These are phyloP conservation scores for Triticum urartu DNA, from an alignment of 176 grass and related monocot species.

Conservation along the genomic window DNA sequence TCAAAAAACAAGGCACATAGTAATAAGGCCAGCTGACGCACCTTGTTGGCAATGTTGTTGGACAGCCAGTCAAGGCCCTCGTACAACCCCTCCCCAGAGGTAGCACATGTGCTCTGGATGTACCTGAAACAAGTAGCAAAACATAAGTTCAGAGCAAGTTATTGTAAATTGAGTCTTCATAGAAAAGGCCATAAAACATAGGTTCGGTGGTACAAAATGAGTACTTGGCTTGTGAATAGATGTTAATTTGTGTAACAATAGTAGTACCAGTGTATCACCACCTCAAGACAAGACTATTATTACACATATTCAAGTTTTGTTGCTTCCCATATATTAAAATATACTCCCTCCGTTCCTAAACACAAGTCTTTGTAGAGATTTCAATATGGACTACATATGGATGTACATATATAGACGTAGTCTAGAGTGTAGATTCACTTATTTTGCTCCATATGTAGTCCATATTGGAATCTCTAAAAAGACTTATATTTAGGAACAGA, in stretches of 20 bases:
- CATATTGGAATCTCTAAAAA: too few relatives aligned
- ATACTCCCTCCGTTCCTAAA: too few relatives aligned
- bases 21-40: background rate
- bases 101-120: slow-evolving; percentile 67
- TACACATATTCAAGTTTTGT: too few relatives aligned
- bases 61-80: slow-evolving; percentile 67
- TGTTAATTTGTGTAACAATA: background rate
- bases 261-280: background rate
- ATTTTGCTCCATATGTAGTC: too few relatives aligned
- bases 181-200: background rate
- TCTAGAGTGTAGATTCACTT: too few relatives aligned
- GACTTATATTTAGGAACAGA: too few relatives aligned
- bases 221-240: too few relatives aligned
- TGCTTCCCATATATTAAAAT: too few relatives aligned
- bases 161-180: background rate
- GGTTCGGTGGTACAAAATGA: too few relatives aligned
- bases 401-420: too few relatives aligned
- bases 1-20: background rate
- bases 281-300: background rate
- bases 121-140: slow-evolving; percentile 33
- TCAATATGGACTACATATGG: too few relatives aligned
- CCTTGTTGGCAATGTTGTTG: slow-evolving; percentile 67
- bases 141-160: background rate
- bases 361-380: too few relatives aligned
- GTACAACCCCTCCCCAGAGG: slow-evolving; percentile 56